Evolutionary conservation across 495 filamentous ascomycete species (phyloP).

Genomic region (Penicillium fimorum): DNA sequence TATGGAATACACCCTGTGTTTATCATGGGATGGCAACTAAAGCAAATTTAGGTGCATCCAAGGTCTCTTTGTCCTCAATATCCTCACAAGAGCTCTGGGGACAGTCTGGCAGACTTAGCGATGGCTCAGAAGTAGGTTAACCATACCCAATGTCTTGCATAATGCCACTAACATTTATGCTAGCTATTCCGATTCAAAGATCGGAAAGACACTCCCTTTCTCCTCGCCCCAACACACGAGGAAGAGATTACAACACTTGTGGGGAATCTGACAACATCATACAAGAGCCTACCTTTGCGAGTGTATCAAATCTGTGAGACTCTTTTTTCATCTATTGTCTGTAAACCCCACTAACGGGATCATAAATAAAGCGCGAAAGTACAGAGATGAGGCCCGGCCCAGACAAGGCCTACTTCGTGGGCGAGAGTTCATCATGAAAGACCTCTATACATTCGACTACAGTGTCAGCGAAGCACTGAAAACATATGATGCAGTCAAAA

Average conservation of each 20-base stretch:
- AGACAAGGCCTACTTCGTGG: slow-evolving; percentile 86
- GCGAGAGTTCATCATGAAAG: slow-evolving; percentile 96
- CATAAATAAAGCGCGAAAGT: slow-evolving; percentile 72
- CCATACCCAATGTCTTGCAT: background rate
- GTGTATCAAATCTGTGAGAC: slow-evolving; percentile 87
- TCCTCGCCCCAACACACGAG: slow-evolving; percentile 92
- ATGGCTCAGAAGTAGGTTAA: slow-evolving; percentile 58
- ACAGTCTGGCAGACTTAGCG: slow-evolving; percentile 59
- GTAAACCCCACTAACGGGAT: slow-evolving; percentile 11
- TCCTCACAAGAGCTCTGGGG: slow-evolving; percentile 84
- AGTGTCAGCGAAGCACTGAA: slow-evolving; percentile 61
- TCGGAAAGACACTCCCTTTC: slow-evolving; percentile 68
- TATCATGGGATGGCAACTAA: slow-evolving; percentile 19
- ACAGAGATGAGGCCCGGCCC: slow-evolving; percentile 86
- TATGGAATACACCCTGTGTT: slow-evolving; percentile 29
- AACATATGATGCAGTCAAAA: slow-evolving; percentile 72
- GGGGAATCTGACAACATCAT: slow-evolving; percentile 69
- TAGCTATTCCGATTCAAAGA: slow-evolving; percentile 81
- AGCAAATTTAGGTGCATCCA: slow-evolving; percentile 66
- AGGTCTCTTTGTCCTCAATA: slow-evolving; percentile 82
- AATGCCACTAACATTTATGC: background rate
- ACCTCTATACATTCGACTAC: slow-evolving; percentile 93
- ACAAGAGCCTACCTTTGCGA: slow-evolving; percentile 80
- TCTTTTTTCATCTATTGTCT: background rate
- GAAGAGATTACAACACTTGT: slow-evolving; percentile 91